Conservation (phyloP, 345 rosid genomes). For the Geranium brycei region DNA sequence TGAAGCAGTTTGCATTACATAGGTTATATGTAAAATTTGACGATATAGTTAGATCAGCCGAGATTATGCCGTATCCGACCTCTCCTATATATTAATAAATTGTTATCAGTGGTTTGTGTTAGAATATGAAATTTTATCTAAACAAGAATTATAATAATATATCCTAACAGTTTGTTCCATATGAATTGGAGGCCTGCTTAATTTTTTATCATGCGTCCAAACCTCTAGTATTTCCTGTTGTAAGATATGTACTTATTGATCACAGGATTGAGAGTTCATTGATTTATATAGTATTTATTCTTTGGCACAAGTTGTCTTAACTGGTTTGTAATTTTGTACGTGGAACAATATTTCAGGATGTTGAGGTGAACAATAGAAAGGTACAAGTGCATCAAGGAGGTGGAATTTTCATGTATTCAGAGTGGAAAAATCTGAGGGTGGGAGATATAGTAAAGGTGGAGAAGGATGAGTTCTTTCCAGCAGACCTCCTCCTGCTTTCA, state of each 20-base stretch:
- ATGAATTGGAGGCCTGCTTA: too few species aligned
- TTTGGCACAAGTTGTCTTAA: too few species aligned
- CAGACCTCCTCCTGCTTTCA: conserved; percentile 69
- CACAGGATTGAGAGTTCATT: too few species aligned
- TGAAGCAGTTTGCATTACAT: not conserved
- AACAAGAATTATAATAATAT: too few species aligned
- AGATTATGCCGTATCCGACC: too few species aligned
- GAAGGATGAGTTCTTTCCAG: conserved; percentile 73
- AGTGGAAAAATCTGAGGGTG: conserved; percentile 65
- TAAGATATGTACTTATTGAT: not conserved
- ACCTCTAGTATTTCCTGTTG: not conserved
- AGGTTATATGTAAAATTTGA: not conserved
- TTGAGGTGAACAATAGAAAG: conserved; percentile 64
- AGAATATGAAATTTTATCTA: too few species aligned
- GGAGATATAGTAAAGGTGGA: conserved; percentile 77
- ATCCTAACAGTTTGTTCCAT: too few species aligned
- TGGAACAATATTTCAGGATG: conserved; percentile 32
- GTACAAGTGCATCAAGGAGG: conserved; percentile 45
- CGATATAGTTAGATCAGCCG: too few species aligned
- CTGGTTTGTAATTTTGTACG: too few species aligned
- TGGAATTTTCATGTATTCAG: conserved; percentile 34
- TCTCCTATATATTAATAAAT: too few species aligned
- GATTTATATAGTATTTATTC: too few species aligned
- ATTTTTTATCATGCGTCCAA: not conserved
- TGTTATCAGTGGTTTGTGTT: too few species aligned